A percentile compares a stretch with the other conserved stretches of the same genome.
These are phyloP conservation scores for Ophiostoma australiae DNA, from an alignment of 2,329 filamentous ascomycete species.

Conservation along the genomic window DNA sequence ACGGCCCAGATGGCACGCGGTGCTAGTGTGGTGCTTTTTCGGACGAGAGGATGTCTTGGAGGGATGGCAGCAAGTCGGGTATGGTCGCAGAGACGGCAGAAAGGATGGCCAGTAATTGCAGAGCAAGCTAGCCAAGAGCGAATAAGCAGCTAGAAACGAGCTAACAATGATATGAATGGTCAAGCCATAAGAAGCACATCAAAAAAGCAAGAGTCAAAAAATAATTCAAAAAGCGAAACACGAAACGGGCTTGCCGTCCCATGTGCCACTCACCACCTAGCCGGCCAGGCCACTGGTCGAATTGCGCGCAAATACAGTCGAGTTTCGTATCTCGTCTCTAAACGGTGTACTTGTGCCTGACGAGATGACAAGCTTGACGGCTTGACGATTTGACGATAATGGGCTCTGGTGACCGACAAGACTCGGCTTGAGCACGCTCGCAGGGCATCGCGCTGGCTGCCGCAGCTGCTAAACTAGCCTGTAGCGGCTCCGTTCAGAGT, in stretches of 20 bases:
- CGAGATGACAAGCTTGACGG: too few relatives aligned
- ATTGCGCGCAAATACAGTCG: not conserved
- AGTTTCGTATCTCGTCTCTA: not conserved
- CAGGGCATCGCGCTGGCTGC: not conserved
- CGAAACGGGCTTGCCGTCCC: not conserved
- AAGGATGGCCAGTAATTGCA: constrained; percentile 1
- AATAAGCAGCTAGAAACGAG: not conserved
- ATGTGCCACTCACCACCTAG: not conserved
- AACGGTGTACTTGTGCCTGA: not conserved
- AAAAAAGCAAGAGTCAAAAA: not conserved
- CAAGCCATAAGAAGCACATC: not conserved
- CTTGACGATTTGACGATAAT: not conserved
- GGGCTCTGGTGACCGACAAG: too few relatives aligned
- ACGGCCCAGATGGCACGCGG: not conserved
- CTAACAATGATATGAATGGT: not conserved
- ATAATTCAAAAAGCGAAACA: not conserved
- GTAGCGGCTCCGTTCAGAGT: not conserved
- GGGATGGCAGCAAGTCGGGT: not conserved
- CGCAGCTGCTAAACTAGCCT: not conserved
- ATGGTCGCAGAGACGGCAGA: not conserved
- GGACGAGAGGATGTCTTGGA: constrained; percentile 25
- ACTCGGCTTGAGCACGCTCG: not conserved
- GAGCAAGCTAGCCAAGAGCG: not conserved
- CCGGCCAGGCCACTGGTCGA: not conserved
- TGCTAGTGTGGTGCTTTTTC: constrained; percentile 13